Evolutionary conservation across 495 filamentous ascomycete species (phyloP).

Genomic region (Talaromyces nanjingensis): DNA sequence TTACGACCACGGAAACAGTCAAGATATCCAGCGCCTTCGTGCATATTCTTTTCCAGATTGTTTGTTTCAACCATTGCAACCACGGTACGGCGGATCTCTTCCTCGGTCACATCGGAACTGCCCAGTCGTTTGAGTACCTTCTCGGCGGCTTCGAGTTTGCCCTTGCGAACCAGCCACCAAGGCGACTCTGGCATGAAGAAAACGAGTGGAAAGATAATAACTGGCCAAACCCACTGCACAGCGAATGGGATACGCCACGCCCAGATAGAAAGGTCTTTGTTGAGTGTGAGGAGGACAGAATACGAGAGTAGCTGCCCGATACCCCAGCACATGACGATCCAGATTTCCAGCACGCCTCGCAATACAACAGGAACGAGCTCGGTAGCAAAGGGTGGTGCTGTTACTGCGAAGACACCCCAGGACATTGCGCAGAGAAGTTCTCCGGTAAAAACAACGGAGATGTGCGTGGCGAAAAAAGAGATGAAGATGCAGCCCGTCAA

Average conservation of each 20-base stretch:
- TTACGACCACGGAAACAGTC: conserved; percentile 34
- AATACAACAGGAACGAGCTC: conserved; percentile 42
- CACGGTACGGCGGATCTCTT: conserved; percentile 19
- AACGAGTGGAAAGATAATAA: conserved; percentile 32
- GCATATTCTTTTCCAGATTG: conserved; percentile 24
- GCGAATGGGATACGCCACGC: conserved; percentile 51
- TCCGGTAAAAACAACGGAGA: conserved; percentile 10
- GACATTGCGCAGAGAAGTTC: conserved; percentile 11
- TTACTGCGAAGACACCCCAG: conserved; percentile 33
- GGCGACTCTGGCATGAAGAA: conserved; percentile 41
- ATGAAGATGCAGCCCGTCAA: conserved; percentile 8
- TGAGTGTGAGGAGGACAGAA: conserved; percentile 38
- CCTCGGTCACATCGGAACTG: conserved; percentile 4
- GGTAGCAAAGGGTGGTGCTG: conserved; percentile 44
- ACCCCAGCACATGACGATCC: conserved; percentile 41
- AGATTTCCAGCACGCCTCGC: conserved; percentile 36
- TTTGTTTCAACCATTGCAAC: conserved; percentile 33
- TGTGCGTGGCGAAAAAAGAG: conserved; percentile 21
- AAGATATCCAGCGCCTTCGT: conserved; percentile 23
- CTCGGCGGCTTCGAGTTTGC: conserved; percentile 36
- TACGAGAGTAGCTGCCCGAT: conserved; percentile 46
- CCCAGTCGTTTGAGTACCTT: conserved; percentile 34
- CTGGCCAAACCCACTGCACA: conserved; percentile 50
- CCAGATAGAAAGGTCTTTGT: conserved; percentile 32
- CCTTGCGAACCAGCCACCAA: conserved; percentile 37